A percentile compares a stretch with the other conserved stretches of the same genome.
Evolutionary conservation across 2,329 filamentous ascomycete species (phyloP).

Genomic region (Sclerotinia borealis): DNA sequence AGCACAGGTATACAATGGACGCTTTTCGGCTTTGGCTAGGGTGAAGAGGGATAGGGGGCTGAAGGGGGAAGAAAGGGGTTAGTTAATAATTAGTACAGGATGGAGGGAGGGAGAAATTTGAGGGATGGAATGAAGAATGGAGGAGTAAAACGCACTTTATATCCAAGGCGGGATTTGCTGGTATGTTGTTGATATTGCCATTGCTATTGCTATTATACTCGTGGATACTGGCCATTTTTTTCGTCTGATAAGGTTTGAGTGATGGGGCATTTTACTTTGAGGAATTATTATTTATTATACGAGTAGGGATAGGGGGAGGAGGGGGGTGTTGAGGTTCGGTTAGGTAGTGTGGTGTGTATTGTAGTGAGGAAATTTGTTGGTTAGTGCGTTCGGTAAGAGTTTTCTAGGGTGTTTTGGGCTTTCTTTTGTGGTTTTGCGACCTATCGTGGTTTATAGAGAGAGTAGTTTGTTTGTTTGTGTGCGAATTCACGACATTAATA

Average conservation of each 20-base stretch:
- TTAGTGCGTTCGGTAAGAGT: slow-evolving; percentile 9
- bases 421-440: not conserved
- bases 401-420: slow-evolving; percentile 6
- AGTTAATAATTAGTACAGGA: not conserved
- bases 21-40: slow-evolving; percentile 43
- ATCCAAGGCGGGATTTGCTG: slow-evolving; percentile 1
- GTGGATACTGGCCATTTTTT: not conserved
- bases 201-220: not conserved
- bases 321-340: not conserved
- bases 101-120: not conserved
- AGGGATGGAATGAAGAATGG: not conserved
- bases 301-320: too few species aligned
- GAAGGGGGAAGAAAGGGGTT: slow-evolving; percentile 41
- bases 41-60: slow-evolving; percentile 57
- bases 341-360: not conserved
- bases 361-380: not conserved
- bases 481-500: not conserved
- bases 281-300: too few species aligned
- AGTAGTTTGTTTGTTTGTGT: not conserved
- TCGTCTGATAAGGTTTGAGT: not conserved
- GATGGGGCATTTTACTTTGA: not conserved
- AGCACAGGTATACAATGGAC: slow-evolving; percentile 53
- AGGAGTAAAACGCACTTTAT: too few species aligned
- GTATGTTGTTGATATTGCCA: too few species aligned
- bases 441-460: not conserved